A percentile compares a stretch with the other conserved stretches of the same genome.
These are phyloP conservation scores for Anthracocystis setariae DNA, from an alignment of 1,284 basidiomycete species.

Conservation along the genomic window DNA sequence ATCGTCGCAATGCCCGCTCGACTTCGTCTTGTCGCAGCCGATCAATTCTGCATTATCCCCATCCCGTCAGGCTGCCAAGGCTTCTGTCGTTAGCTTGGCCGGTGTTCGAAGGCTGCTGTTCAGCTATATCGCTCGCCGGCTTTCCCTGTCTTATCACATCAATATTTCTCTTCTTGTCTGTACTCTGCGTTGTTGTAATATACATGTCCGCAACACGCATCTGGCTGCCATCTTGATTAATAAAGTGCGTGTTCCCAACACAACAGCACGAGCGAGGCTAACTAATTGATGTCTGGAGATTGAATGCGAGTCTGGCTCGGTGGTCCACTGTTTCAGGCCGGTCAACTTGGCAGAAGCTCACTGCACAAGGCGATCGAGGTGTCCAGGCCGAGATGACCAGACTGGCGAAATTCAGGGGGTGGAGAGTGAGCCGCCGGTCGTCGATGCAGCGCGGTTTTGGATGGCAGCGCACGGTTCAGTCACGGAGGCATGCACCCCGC, in stretches of 20 bases:
- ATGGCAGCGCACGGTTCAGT: constrained; percentile 25
- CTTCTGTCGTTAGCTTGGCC: background rate
- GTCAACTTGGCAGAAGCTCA: background rate
- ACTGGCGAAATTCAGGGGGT: too few relatives aligned
- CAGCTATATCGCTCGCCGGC: background rate
- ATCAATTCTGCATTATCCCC: constrained; percentile 3
- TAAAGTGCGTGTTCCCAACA: constrained; percentile 17
- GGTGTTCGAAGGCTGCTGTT: background rate
- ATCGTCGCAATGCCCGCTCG: background rate
- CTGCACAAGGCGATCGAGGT: background rate
- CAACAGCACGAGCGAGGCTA: too few relatives aligned
- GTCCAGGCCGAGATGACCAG: constrained; percentile 3
- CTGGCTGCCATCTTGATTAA: constrained; percentile 25
- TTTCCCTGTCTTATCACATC: constrained; percentile 12
- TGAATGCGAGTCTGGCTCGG: background rate
- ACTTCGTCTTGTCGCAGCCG: constrained; percentile 2
- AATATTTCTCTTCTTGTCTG: constrained; percentile 11
- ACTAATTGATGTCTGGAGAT: too few relatives aligned
- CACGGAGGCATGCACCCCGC: background rate
- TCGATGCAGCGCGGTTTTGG: background rate
- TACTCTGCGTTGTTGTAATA: constrained; percentile 26
- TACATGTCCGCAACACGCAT: constrained; percentile 28
- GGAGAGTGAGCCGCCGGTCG: too few relatives aligned
- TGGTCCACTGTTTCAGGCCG: background rate
- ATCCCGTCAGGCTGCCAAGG: background rate